A percentile compares a stretch with the other conserved stretches of the same genome.
Evolutionary conservation across 441 rosid species (phyloP).

Genomic region (Viola pubescens): DNA sequence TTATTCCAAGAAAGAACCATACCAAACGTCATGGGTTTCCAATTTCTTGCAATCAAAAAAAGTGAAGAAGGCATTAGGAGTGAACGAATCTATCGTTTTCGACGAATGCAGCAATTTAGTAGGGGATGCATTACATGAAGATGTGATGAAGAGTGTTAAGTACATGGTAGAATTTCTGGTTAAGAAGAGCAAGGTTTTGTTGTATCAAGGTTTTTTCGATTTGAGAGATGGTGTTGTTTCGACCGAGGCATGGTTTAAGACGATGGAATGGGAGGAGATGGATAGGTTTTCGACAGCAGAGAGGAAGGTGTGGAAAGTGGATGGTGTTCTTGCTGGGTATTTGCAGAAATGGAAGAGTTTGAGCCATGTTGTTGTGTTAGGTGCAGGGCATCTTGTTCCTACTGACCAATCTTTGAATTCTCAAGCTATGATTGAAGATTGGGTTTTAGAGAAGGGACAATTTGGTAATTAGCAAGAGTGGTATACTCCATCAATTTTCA

Average conservation of each 20-base stretch:
- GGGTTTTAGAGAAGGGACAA: conserved; percentile 47
- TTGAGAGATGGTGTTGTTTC: conserved; percentile 69
- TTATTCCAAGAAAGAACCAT: conserved; percentile 35
- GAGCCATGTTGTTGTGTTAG: conserved; percentile 49
- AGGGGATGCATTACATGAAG: conserved; percentile 32
- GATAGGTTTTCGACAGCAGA: conserved; percentile 37
- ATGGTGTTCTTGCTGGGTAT: conserved; percentile 51
- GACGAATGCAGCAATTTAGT: conserved; percentile 48
- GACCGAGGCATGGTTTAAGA: conserved; percentile 69
- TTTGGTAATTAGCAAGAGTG: conserved; percentile 21
- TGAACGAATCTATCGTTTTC: conserved; percentile 36
- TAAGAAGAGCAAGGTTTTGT: conserved; percentile 43
- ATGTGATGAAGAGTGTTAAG: conserved; percentile 77
- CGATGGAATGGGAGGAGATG: conserved; percentile 55
- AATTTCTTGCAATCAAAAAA: conserved; percentile 32
- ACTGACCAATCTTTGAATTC: conserved; percentile 51
- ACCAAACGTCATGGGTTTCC: conserved; percentile 33
- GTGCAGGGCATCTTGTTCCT: conserved; percentile 77
- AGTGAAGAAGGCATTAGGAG: conserved; percentile 40
- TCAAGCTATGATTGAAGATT: conserved; percentile 66
- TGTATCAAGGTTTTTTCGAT: conserved; percentile 66
- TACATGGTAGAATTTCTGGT: conserved; percentile 61
- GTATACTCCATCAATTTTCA: conserved; percentile 1
- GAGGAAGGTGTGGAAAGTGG: conserved; percentile 56
- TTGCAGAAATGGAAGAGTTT: conserved; percentile 59